Conservation (phyloP, 352 stramenopile species). For the Phytopythium sindhum region DNA sequence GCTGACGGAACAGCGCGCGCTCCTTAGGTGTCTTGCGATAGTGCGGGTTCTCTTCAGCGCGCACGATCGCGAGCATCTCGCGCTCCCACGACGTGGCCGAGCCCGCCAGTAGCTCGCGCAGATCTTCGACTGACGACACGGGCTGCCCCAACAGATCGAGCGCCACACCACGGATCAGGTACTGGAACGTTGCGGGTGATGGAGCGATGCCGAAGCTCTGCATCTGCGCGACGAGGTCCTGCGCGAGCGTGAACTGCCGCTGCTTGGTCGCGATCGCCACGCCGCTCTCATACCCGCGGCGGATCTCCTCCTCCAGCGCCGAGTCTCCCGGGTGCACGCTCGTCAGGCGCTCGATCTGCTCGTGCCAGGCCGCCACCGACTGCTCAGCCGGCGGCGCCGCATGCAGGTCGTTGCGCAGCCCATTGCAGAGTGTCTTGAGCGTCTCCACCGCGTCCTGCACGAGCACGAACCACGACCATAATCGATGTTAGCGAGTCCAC, state of each 20-base stretch:
- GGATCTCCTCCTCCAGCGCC: conserved; percentile 28
- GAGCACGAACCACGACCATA: background rate
- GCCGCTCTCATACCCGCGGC: conserved; percentile 52
- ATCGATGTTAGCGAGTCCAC: background rate
- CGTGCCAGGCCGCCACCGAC: conserved; percentile 31
- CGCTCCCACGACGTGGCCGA: conserved; percentile 36
- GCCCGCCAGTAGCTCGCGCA: conserved; percentile 29
- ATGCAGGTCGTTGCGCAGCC: conserved; percentile 45
- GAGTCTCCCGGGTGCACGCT: conserved; percentile 8
- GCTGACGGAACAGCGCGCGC: conserved; percentile 38
- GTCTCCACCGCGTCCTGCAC: conserved; percentile 23
- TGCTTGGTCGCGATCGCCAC: conserved; percentile 75
- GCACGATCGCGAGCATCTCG: conserved; percentile 54
- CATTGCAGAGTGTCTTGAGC: conserved; percentile 53
- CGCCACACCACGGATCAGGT: conserved; percentile 52
- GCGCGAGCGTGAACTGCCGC: conserved; percentile 49
- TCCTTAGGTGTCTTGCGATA: conserved; percentile 58
- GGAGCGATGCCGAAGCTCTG: conserved; percentile 26
- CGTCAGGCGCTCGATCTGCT: conserved; percentile 26
- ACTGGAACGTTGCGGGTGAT: conserved; percentile 39
- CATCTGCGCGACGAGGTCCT: conserved; percentile 44
- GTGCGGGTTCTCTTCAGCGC: conserved; percentile 47
- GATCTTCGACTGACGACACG: conserved; percentile 18
- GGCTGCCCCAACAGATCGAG: conserved; percentile 23
- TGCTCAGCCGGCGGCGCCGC: conserved; percentile 19